Evolutionary conservation across 257 asterid genomes (phyloP).

Genomic region (Petunia axillaris): DNA sequence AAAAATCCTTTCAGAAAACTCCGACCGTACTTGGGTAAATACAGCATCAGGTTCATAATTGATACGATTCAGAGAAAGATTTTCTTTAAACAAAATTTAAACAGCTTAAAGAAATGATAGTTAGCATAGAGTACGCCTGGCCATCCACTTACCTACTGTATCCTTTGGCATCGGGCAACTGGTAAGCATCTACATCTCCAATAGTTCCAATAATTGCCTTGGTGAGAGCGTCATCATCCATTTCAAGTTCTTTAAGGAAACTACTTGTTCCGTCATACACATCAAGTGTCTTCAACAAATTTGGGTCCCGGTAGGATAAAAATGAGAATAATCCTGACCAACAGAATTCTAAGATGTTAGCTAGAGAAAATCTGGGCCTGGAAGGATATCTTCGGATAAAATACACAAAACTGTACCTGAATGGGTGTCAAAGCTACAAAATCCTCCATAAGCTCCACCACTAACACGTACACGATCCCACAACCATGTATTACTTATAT

Average conservation of each 20-base stretch:
- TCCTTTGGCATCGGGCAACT: constrained; percentile 98
- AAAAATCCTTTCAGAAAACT: constrained; percentile 5
- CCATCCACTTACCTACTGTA: constrained; percentile 71
- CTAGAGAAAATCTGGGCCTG: constrained; percentile 9
- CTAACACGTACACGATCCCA: constrained; percentile 99
- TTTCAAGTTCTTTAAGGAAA: constrained; percentile 80
- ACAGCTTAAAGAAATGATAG: background rate
- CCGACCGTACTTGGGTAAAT: background rate
- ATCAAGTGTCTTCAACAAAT: constrained; percentile 88
- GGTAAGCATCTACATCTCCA: constrained; percentile 94
- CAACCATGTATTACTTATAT: constrained; percentile 85
- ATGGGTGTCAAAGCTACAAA: constrained; percentile 93
- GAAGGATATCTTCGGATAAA: constrained; percentile 12
- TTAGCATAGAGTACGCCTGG: background rate
- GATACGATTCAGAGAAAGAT: background rate
- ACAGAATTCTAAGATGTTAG: constrained; percentile 14
- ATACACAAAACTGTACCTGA: constrained; percentile 58
- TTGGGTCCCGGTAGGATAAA: constrained; percentile 96
- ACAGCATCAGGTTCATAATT: constrained; percentile 10
- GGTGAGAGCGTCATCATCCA: constrained; percentile 89
- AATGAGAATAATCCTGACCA: constrained; percentile 88
- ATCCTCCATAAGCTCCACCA: constrained; percentile 99
- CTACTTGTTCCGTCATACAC: constrained; percentile 87
- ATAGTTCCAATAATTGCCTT: constrained; percentile 98
- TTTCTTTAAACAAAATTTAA: background rate